Evolutionary conservation across 352 stramenopile genomes (phyloP).

Genomic region (Globisporangium splendens): DNA sequence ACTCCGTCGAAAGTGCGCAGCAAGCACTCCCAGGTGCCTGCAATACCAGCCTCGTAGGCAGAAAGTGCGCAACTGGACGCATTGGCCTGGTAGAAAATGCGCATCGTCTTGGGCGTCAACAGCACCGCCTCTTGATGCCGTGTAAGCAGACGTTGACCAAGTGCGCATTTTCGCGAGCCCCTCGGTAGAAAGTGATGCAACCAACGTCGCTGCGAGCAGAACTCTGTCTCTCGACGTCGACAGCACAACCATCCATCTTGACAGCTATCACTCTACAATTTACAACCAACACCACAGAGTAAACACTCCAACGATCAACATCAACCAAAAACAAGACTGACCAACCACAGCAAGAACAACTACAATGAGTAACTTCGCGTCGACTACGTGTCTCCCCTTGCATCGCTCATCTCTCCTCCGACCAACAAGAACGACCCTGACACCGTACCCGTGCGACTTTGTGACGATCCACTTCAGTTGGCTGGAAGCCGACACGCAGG

Average conservation of each 20-base stretch:
- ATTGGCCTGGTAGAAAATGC: conserved; percentile 9
- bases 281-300: conserved; percentile 16
- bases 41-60: too few relatives aligned
- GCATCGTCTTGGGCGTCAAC: not conserved
- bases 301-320: conserved; percentile 1
- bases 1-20: conserved; percentile 2
- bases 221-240: too few relatives aligned
- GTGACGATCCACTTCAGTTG: conserved; percentile 14
- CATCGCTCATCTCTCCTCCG: conserved; percentile 10
- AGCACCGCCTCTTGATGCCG: not conserved
- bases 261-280: conserved; percentile 38
- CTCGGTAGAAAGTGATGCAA: not conserved
- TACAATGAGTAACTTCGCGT: conserved; percentile 51
- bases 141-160: not conserved
- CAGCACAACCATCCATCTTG: not conserved
- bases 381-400: conserved; percentile 13
- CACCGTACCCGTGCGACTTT: conserved; percentile 9
- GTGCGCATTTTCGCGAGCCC: too few relatives aligned
- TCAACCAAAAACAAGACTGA: not conserved
- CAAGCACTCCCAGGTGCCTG: too few relatives aligned
- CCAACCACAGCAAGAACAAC: not conserved
- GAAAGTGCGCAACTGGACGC: too few relatives aligned
- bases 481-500: conserved; percentile 17
- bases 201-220: too few relatives aligned
- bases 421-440: conserved; percentile 1